Conservation (phyloP, 2,329 filamentous ascomycete species). For the Falciphora oryzae region DNA sequence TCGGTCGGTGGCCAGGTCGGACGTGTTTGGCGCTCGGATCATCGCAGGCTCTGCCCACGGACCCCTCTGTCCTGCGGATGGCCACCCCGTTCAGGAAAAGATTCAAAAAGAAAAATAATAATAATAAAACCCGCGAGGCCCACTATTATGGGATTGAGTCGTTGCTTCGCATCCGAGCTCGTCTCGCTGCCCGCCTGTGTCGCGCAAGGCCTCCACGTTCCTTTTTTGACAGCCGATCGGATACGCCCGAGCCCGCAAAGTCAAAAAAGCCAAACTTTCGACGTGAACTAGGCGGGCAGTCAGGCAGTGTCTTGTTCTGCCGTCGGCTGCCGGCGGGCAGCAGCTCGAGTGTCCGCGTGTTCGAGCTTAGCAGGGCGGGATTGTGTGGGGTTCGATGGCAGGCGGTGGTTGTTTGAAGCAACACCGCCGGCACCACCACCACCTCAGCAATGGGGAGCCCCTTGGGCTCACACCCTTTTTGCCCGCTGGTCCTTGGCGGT, state of each 20-base stretch:
- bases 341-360: not conserved
- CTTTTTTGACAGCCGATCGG: not conserved
- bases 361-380: not conserved
- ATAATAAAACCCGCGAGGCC: not conserved
- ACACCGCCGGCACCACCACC: no score
- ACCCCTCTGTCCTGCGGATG: not conserved
- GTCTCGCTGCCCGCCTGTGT: not conserved
- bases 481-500: not conserved
- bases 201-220: not conserved
- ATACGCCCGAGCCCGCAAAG: not conserved
- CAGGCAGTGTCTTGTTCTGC: not conserved
- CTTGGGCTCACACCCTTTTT: no score
- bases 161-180: not conserved
- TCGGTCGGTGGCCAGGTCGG: not conserved
- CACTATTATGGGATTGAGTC: not conserved
- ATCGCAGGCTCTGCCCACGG: not conserved
- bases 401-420: not conserved
- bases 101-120: no score
- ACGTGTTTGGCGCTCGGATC: not conserved
- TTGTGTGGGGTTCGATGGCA: not conserved
- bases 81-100: not conserved
- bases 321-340: not conserved
- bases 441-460: no score
- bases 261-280: not conserved
- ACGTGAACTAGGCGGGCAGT: no score